phyloP scores from a whole-genome alignment of 805 yeast genomes.

The Cyberlindnera sargentensis region DNA sequence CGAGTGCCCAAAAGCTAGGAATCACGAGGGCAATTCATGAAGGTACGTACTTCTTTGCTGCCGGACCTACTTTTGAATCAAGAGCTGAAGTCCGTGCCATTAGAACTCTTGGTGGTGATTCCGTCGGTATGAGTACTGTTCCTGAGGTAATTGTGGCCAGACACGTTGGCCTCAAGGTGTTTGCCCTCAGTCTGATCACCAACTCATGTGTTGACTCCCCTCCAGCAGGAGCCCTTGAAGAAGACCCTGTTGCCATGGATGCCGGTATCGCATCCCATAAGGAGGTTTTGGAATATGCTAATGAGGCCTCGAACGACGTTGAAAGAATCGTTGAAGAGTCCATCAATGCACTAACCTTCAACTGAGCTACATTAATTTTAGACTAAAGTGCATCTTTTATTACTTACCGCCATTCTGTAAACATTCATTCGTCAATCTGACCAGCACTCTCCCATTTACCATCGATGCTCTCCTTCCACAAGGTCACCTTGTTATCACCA shows the following conservation, averaged over 20 bases:
- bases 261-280: constrained; percentile 83
- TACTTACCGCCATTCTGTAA: not conserved
- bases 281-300: constrained; percentile 85
- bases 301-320: constrained; percentile 75
- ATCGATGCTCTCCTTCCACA: constrained; percentile 91
- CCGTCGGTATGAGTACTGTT: constrained; percentile 97
- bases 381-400: not conserved
- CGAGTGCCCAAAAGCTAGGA: constrained; percentile 42
- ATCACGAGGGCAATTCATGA: constrained; percentile 63
- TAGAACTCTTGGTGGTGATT: constrained; percentile 73
- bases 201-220: constrained; percentile 68
- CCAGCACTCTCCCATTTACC: constrained; percentile 99
- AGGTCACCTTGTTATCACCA: constrained; percentile 91
- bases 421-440: constrained; percentile 66
- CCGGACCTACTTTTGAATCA: constrained; percentile 93
- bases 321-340: constrained; percentile 60
- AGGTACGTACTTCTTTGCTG: constrained; percentile 77
- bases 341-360: constrained; percentile 30
- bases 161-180: constrained; percentile 74
- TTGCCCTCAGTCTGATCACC: constrained; percentile 83
- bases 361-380: not conserved
- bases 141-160: constrained; percentile 93
- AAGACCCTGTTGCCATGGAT: constrained; percentile 43
- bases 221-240: constrained; percentile 61
- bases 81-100: constrained; percentile 87